Evolutionary conservation across 139 green algal genomes (phyloP), one percentile per base, ranked within the genome.

Genomic region (Diplosphaera chodatii): DNA sequence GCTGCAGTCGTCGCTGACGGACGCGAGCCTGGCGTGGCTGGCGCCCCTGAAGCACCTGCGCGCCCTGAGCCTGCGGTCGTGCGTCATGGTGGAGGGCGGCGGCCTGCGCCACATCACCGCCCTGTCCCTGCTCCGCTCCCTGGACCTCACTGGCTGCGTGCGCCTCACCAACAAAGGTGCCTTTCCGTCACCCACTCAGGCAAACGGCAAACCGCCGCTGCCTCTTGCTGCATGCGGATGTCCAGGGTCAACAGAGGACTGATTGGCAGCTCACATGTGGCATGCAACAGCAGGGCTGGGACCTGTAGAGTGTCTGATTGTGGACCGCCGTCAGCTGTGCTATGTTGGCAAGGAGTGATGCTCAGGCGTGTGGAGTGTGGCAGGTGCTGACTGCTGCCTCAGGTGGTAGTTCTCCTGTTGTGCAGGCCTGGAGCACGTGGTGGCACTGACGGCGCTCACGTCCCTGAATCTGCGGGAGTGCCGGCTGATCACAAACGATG

Each of bases 1-100:
- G 66, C 66, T 70, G 66, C 66, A 62, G 33, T 70, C 66, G 25
- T 62, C 32, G 22, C 23, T 70, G 66, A 62, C 34, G 25, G 66
- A 70, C 55, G 33, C 28, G 16, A 28, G 28, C 32, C 25, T 70
- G 33, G 66, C 30, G 34, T 27, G 31, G 34, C 34, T 70, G 66
- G 66, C 66, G 25, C 34, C 34, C 13, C 34, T 70, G 66, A 70
- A 29, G 66, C 28, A 62, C 66, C 66, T 70, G 66, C n/a, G 34
- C 25, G 4, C 30, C 25, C 34, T 70, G 1, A 63, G 34, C 23
- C 66, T 70, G 34, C 34, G 34, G 4, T 28, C 23, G 8, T 70
- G 66, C 66, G 33, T 29, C n/a, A 40, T 27, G 23, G 32, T 70
- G 25, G 55, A 40, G 23, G 66, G 66, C 6, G 33, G 6, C 25